phyloP scores from a whole-genome alignment of 257 asterid genomes.

The Salvia hispanica region DNA sequence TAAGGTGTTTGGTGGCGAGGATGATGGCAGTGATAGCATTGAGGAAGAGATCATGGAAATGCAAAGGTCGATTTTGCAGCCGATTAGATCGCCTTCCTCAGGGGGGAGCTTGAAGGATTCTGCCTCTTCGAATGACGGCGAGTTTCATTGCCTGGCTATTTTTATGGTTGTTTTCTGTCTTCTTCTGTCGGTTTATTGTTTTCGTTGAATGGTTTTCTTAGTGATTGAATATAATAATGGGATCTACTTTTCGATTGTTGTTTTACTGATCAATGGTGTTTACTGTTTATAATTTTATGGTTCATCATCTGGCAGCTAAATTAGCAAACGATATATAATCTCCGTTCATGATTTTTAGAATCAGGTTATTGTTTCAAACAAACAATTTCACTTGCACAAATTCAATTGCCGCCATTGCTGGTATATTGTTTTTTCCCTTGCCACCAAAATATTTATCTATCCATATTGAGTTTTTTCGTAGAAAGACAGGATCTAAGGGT shows the following conservation, averaged over 20 bases:
- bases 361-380: not conserved
- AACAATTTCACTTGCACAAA: not conserved
- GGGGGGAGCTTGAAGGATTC: conserved; percentile 83
- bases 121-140: conserved; percentile 84
- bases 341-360: too few relatives aligned
- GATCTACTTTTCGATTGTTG: not conserved
- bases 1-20: conserved; percentile 45
- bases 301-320: not conserved
- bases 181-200: not conserved
- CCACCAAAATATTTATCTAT: not conserved
- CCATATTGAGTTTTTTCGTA: not conserved
- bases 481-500: not conserved
- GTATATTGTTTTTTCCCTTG: not conserved
- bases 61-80: conserved; percentile 61
- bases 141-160: conserved; percentile 33
- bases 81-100: conserved; percentile 79
- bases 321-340: too few relatives aligned
- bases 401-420: too few relatives aligned
- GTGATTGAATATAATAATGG: not conserved
- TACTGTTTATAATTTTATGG: not conserved
- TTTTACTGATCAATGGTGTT: not conserved
- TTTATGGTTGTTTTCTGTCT: conserved; percentile 11
- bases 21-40: conserved; percentile 48
- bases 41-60: conserved; percentile 61
- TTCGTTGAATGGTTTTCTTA: not conserved